phyloP scores from a whole-genome alignment of 805 yeast genomes.

The Pichia sporocuriosa region DNA sequence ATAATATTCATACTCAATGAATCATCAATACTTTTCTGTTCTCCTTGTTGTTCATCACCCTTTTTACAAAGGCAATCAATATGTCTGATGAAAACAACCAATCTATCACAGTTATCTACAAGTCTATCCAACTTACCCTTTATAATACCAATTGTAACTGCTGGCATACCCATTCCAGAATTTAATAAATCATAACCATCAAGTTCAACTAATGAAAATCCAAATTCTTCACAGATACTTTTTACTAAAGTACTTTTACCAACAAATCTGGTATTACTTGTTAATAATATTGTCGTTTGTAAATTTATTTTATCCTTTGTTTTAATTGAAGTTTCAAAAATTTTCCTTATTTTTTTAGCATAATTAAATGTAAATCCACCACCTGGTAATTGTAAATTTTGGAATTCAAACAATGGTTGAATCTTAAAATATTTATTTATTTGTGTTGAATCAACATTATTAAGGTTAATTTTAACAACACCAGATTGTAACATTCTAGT shows the following conservation, averaged over 20 bases:
- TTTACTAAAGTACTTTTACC: conserved; percentile 69
- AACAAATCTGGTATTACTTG: conserved; percentile 64
- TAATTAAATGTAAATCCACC: conserved; percentile 33
- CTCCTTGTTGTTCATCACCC: conserved; percentile 45
- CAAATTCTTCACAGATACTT: conserved; percentile 49
- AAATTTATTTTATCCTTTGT: conserved; percentile 32
- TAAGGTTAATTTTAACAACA: conserved; percentile 35
- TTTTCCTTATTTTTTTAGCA: conserved; percentile 46
- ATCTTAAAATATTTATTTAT: conserved; percentile 12
- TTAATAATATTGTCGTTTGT: conserved; percentile 57
- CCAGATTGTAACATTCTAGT: conserved; percentile 72
- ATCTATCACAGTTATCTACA: conserved; percentile 36
- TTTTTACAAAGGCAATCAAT: conserved; percentile 69
- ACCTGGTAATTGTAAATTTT: conserved; percentile 5
- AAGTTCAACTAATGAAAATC: conserved; percentile 58
- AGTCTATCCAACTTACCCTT: conserved; percentile 69
- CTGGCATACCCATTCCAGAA: conserved; percentile 51
- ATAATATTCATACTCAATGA: conserved; percentile 48
- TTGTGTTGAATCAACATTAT: not conserved
- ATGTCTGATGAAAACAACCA: conserved; percentile 60
- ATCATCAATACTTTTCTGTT: conserved; percentile 26
- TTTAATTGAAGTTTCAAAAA: conserved; percentile 45
- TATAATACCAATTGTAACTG: conserved; percentile 71
- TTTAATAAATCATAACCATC: conserved; percentile 65
- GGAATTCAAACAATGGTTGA: conserved; percentile 8